A percentile compares a stretch with the other conserved stretches of the same genome.
These are phyloP conservation scores for Flaveria floridana DNA, from an alignment of 140 eudicot genomes.

Conservation along the genomic window DNA sequence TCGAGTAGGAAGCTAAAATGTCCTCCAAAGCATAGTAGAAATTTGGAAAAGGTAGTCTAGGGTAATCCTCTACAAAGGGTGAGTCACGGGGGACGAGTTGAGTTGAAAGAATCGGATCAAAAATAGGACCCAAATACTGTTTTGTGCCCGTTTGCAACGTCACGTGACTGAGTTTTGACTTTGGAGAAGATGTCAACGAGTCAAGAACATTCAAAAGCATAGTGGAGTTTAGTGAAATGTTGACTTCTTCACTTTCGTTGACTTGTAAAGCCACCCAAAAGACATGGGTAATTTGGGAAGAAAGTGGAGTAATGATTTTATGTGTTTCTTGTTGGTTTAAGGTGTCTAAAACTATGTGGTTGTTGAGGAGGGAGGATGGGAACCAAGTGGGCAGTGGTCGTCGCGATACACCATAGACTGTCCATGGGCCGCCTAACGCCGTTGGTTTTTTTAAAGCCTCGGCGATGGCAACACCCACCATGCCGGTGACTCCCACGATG, in stretches of 20 bases:
- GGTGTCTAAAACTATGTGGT: conserved; percentile 1
- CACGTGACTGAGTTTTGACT: conserved; percentile 23
- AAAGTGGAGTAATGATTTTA: conserved; percentile 10
- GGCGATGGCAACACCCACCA: neutral
- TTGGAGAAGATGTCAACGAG: neutral
- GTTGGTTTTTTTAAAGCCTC: neutral
- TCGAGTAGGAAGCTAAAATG: conserved; percentile 21
- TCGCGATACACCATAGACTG: neutral
- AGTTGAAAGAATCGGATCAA: neutral
- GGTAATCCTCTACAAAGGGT: conserved; percentile 32
- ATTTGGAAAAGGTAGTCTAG: conserved; percentile 26
- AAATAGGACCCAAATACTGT: conserved; percentile 29
- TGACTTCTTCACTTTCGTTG: conserved; percentile 14
- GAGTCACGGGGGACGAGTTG: conserved; percentile 31
- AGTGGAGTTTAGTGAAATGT: conserved; percentile 4
- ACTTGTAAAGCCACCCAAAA: conserved; percentile 34
- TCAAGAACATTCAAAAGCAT: neutral
- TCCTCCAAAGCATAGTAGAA: conserved; percentile 37
- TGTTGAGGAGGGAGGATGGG: neutral
- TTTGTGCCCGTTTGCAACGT: conserved; percentile 36
- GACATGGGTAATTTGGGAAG: conserved; percentile 32
- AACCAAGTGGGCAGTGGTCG: neutral
- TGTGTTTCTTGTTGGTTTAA: conserved; percentile 12
- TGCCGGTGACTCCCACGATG: conserved; percentile 4
- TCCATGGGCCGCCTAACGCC: neutral